These are phyloP conservation scores for Penicillium silybi DNA, from an alignment of 495 filamentous ascomycete genomes.

Conservation along the genomic window DNA sequence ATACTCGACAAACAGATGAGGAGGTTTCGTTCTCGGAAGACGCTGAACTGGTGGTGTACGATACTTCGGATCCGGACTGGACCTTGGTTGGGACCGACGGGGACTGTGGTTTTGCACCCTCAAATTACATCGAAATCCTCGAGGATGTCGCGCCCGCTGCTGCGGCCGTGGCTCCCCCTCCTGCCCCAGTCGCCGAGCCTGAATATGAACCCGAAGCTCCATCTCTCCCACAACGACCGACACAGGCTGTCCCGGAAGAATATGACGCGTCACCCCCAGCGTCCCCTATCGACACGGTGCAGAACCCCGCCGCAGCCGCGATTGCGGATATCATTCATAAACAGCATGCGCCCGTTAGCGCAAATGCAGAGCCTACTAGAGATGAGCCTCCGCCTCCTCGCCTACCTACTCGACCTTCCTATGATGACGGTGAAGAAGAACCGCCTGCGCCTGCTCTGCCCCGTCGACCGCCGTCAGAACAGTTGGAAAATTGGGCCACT, in stretches of 20 bases:
- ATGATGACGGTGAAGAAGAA: conserved; percentile 53
- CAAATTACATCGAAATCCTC: conserved; percentile 86
- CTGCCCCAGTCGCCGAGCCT: conserved; percentile 24
- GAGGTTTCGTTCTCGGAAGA: conserved; percentile 96
- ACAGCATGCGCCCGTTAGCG: conserved; percentile 32
- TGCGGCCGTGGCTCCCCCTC: conserved; percentile 22
- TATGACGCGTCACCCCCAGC: conserved; percentile 18
- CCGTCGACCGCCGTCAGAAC: conserved; percentile 60
- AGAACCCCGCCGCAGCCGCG: conserved; percentile 67
- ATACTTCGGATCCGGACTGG: conserved; percentile 93
- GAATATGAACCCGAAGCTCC: conserved; percentile 33
- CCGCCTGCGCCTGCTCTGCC: conserved; percentile 63
- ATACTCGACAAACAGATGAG: conserved; percentile 94
- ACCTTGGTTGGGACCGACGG: conserved; percentile 80
- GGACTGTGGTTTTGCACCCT: conserved; percentile 93
- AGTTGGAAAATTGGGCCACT: conserved; percentile 25
- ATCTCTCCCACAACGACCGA: conserved; percentile 37
- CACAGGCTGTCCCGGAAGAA: conserved; percentile 22
- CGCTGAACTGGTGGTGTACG: conserved; percentile 76
- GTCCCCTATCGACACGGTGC: conserved; percentile 36
- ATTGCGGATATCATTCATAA: conserved; percentile 68
- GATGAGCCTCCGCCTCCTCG: conserved; percentile 38
- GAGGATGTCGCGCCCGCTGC: conserved; percentile 28
- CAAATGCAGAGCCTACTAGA: conserved; percentile 26
- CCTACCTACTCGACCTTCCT: conserved; percentile 39